Base-by-base conservation (phyloP, 1,284 basidiomycete species). In the Xerocomus nothofagi region DNA sequence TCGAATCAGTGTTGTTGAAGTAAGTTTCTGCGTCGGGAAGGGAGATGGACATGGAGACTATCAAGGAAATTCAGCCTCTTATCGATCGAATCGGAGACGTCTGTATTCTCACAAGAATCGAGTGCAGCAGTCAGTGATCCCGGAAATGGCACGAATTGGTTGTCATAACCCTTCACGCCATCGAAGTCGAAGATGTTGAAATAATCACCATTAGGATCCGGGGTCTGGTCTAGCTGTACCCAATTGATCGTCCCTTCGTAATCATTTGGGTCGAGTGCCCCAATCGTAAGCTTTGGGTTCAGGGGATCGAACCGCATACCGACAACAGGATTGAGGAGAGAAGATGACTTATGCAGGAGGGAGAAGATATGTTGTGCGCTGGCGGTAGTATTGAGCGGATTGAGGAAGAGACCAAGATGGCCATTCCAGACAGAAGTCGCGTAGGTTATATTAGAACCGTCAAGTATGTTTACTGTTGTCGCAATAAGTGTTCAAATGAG, bases 211-310 rank as follows among this genome's bases (percentile, higher is more conserved):
- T 30, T 46, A 4, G 51, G 44, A 42, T 61, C 54, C 3, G 63
- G 66, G 4, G 9, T 44, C 34, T 56, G 50, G 26, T 53, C 14
- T n/a, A 67, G 39, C 29, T 52, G 52, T 18, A 69, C 62, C 61
- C 68, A 66, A 29, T 67, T 66, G 24, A 68, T 67, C 10, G 53
- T 55, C 30, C 67, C 65, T 49, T 67, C 58, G 17, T 68, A 68
- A 26, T 66, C 67, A 11, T 63, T 61, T 15, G 62, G 67, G 30
- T 69, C 66, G 8, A 66, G 66, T 2, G 62, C 62, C 1, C 67
- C 65, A 29, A 68, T 62, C 9, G 65, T 68, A 20, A 66, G 24
- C 36, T 59, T 68, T 4, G 66, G 62, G n/a, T 66, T 55, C 9
- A 17, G 39, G 26, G 58, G 55, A 44, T 68, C 63, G 24, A 67